phyloP scores from a whole-genome alignment of 2,329 filamentous ascomycete species.

The Ramichloridium luteum region DNA sequence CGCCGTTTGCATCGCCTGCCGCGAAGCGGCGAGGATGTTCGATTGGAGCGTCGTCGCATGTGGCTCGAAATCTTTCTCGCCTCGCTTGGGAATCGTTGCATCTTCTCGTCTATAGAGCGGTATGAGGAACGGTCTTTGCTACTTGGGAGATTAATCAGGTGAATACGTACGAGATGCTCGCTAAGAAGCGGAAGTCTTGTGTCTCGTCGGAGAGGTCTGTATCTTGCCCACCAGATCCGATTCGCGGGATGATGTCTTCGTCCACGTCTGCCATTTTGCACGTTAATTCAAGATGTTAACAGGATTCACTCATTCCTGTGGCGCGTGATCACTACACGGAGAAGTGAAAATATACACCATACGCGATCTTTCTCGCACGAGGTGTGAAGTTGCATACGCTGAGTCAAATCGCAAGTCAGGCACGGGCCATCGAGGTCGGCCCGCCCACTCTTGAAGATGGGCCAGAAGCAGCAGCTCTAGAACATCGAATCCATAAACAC shows the following conservation, averaged over 20 bases:
- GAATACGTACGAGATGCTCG: slow-evolving; percentile 36
- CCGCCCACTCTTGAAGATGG: too few species aligned
- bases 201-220: slow-evolving; percentile 65
- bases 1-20: slow-evolving; percentile 79
- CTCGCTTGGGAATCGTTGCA: slow-evolving; percentile 65
- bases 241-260: slow-evolving; percentile 24
- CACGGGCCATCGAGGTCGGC: too few species aligned
- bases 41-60: slow-evolving; percentile 78
- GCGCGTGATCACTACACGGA: too few species aligned
- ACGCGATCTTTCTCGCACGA: too few species aligned
- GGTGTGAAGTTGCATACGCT: too few species aligned
- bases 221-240: slow-evolving; percentile 59
- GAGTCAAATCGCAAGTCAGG: too few species aligned
- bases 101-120: slow-evolving; percentile 17
- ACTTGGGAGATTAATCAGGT: neutral
- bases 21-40: slow-evolving; percentile 63
- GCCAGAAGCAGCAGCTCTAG: too few species aligned
- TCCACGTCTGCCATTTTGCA: slow-evolving; percentile 26
- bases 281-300: too few species aligned
- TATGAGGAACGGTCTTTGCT: slow-evolving; percentile 2
- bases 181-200: slow-evolving; percentile 73
- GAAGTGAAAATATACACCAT: neutral
- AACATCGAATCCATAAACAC: too few species aligned
- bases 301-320: too few species aligned
- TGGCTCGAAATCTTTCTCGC: slow-evolving; percentile 94